Evolutionary conservation across 306 rosid species (phyloP).

Genomic region (Prosopis cineraria): DNA sequence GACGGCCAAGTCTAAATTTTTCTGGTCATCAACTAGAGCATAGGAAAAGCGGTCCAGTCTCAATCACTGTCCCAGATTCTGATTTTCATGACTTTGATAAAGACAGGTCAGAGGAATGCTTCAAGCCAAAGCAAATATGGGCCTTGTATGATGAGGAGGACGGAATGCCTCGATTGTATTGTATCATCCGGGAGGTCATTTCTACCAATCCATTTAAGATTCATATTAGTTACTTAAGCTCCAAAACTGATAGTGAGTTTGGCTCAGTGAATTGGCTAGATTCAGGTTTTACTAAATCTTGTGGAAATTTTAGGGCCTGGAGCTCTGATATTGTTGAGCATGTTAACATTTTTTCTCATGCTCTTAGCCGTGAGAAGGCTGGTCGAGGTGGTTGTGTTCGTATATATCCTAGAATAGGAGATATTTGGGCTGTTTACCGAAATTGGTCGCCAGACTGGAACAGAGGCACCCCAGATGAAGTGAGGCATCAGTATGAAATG

Average conservation of each 20-base stretch:
- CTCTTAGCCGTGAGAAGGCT: constrained; percentile 57
- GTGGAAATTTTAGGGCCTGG: constrained; percentile 68
- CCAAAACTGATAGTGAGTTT: constrained; percentile 66
- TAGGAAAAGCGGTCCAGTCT: constrained; percentile 42
- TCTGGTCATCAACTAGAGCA: constrained; percentile 40
- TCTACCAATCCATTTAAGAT: constrained; percentile 64
- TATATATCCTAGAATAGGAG: constrained; percentile 59
- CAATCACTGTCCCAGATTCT: constrained; percentile 62
- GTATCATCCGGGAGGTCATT: constrained; percentile 65
- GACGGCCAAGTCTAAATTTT: constrained; percentile 22
- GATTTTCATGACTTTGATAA: constrained; percentile 76
- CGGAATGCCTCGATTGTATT: constrained; percentile 80
- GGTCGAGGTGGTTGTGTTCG: constrained; percentile 68
- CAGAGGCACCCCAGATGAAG: constrained; percentile 62
- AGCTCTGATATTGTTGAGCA: constrained; percentile 62
- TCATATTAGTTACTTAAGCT: constrained; percentile 60
- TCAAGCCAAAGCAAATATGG: constrained; percentile 79
- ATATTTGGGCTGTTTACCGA: constrained; percentile 67
- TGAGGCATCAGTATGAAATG: constrained; percentile 71
- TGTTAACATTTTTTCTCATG: constrained; percentile 69
- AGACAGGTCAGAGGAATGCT: constrained; percentile 71
- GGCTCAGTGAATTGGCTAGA: constrained; percentile 63
- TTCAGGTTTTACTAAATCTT: constrained; percentile 69
- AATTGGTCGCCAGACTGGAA: constrained; percentile 69
- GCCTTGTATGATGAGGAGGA: constrained; percentile 78